Conservation (phyloP, 768 basidiomycete genomes). For the Boletus rubescentipes region DNA sequence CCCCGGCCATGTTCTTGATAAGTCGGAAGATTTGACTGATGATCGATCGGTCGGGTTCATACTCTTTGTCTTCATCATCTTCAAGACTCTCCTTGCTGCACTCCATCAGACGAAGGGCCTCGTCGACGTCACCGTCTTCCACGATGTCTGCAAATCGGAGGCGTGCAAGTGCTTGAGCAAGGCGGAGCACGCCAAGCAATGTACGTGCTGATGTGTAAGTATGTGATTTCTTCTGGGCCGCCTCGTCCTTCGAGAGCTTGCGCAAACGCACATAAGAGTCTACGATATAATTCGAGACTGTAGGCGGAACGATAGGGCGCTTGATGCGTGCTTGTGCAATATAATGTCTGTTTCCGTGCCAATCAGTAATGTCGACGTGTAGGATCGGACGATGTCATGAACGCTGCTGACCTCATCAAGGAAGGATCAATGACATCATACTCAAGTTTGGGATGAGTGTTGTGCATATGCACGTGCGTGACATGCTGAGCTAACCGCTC, state of each 20-base stretch:
- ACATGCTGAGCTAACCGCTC: constrained; percentile 96
- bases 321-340: constrained; percentile 88
- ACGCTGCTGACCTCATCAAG: constrained; percentile 78
- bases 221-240: constrained; percentile 83
- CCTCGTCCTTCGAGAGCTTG: constrained; percentile 89
- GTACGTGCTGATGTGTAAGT: constrained; percentile 97
- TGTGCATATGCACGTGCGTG: constrained; percentile 97
- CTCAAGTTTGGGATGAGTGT: constrained; percentile 81
- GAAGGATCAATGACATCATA: constrained; percentile 82
- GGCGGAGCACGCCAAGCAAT: constrained; percentile 88
- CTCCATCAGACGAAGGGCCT: constrained; percentile 95
- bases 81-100: constrained; percentile 90
- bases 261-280: constrained; percentile 95
- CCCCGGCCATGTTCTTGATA: constrained; percentile 80
- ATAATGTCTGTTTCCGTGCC: constrained; percentile 65
- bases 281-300: constrained; percentile 90
- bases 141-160: constrained; percentile 83
- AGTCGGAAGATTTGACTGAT: constrained; percentile 86
- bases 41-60: constrained; percentile 73
- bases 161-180: constrained; percentile 92
- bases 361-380: constrained; percentile 5
- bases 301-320: constrained; percentile 85
- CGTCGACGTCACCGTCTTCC: constrained; percentile 87
- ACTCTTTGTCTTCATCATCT: constrained; percentile 72
- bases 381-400: neutral